A percentile compares a stretch with the other conserved stretches of the same genome.
Evolutionary conservation across 139 green algal genomes (phyloP).

Genomic region (Trebouxia sp.): DNA sequence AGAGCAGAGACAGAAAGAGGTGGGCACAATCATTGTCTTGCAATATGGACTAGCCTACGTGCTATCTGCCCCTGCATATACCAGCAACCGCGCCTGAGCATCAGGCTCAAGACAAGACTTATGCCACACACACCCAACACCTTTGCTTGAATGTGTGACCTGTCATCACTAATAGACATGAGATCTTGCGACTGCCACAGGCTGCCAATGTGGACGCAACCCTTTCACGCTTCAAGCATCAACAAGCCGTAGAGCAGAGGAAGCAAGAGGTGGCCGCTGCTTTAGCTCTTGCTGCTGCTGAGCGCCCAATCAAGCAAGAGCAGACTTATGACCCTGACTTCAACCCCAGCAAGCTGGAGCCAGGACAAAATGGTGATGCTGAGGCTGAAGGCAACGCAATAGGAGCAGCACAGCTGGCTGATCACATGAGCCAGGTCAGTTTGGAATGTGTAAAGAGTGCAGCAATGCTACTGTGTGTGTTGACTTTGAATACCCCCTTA

Average conservation of each 20-base stretch:
- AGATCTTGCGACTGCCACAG: conserved; percentile 33
- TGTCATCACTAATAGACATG: no score
- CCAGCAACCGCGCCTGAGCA: no score
- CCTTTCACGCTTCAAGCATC: not conserved
- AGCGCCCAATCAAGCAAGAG: not conserved
- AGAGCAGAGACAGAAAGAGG: no score
- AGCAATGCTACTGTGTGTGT: no score
- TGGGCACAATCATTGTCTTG: no score
- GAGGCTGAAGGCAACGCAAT: conserved; percentile 3
- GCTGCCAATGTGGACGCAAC: conserved; percentile 46
- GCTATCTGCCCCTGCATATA: no score
- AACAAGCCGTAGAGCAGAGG: not conserved
- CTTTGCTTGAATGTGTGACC: no score
- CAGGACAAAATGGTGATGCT: not conserved
- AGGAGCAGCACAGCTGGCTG: not conserved
- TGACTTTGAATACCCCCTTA: no score
- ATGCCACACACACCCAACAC: no score
- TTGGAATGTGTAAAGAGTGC: no score
- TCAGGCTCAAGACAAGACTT: no score
- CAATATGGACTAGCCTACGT: no score
- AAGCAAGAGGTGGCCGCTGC: not conserved
- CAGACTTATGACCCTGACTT: not conserved
- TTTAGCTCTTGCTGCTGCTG: conserved; percentile 18
- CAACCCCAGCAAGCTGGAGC: not conserved
- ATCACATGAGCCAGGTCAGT: not conserved